A percentile compares a stretch with the other conserved stretches of the same genome.
phyloP scores from a whole-genome alignment of 148 eudicot species.

The Diospyros lotus region DNA sequence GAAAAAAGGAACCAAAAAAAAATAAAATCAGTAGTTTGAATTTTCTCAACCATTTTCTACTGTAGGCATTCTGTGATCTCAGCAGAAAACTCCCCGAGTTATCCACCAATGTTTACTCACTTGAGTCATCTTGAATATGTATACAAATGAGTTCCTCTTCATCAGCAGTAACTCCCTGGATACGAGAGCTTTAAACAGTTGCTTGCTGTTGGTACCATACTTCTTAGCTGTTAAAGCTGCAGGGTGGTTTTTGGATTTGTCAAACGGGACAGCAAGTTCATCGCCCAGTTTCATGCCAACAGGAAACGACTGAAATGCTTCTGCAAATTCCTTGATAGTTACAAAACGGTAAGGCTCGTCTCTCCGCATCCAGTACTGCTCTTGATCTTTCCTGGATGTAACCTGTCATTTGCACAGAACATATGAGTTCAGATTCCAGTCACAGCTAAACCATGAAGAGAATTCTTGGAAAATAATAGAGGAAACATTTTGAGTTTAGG shows the following conservation, averaged over 20 bases:
- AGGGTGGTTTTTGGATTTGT: constrained; percentile 23
- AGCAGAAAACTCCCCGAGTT: background rate
- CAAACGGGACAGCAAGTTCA: constrained; percentile 20
- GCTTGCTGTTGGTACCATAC: constrained; percentile 15
- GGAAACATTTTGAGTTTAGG: background rate
- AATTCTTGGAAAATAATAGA: too few relatives aligned
- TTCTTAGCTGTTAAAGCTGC: constrained; percentile 21
- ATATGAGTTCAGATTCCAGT: background rate
- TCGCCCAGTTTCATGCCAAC: constrained; percentile 12
- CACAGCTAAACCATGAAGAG: background rate
- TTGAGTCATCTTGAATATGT: constrained; percentile 20
- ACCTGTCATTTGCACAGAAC: constrained; percentile 8
- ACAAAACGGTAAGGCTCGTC: constrained; percentile 10
- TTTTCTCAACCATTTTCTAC: background rate
- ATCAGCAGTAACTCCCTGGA: constrained; percentile 20
- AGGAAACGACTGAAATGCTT: constrained; percentile 18
- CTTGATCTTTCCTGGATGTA: constrained; percentile 25
- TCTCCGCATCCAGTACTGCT: constrained; percentile 17
- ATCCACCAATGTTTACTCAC: constrained; percentile 6
- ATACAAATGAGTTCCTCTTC: constrained; percentile 24
- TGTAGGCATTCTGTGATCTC: background rate
- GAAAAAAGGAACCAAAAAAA: constrained; percentile 11
- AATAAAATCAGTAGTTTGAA: background rate
- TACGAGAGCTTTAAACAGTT: constrained; percentile 14
- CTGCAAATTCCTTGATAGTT: constrained; percentile 11